Evolutionary conservation across 1,284 basidiomycete species (phyloP).

Genomic region (Termitomyces sp.): DNA sequence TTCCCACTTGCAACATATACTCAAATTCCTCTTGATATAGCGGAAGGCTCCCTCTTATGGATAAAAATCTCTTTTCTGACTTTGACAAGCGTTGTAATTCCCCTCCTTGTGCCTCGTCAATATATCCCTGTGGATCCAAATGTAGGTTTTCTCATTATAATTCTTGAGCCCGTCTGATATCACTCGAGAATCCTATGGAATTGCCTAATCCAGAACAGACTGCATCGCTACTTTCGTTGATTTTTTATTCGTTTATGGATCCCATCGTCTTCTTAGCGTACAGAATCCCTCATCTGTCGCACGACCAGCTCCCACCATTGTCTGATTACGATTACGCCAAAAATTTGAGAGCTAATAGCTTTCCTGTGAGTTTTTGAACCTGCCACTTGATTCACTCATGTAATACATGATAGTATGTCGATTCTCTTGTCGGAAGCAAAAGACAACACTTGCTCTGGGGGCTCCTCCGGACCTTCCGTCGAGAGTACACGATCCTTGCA

Average conservation of each 20-base stretch:
- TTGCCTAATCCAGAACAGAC: constrained; percentile 63
- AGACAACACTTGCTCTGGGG: constrained; percentile 33
- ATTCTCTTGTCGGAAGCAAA: constrained; percentile 31
- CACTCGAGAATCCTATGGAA: constrained; percentile 36
- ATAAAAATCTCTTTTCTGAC: constrained; percentile 31
- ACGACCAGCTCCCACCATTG: constrained; percentile 49
- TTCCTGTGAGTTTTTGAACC: constrained; percentile 29
- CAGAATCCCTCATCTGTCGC: constrained; percentile 36
- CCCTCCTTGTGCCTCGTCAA: constrained; percentile 36
- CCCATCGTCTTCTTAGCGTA: constrained; percentile 44
- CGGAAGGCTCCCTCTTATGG: constrained; percentile 35
- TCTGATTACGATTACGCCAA: constrained; percentile 51
- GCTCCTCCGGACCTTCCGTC: constrained; percentile 26
- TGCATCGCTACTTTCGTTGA: constrained; percentile 50
- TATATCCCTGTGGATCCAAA: constrained; percentile 42
- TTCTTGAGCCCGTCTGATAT: constrained; percentile 2
- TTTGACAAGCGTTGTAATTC: constrained; percentile 31
- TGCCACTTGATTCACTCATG: constrained; percentile 27
- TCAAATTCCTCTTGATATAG: constrained; percentile 27
- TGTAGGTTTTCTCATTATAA: constrained; percentile 24
- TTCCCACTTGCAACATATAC: constrained; percentile 55
- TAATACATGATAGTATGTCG: constrained; percentile 36
- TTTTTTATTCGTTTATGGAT: constrained; percentile 58
- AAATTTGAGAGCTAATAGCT: constrained; percentile 32
- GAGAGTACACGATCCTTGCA: constrained; percentile 39